Base-by-base conservation (phyloP, 2,329 filamentous ascomycete species). In the Cordyceps javanica region DNA sequence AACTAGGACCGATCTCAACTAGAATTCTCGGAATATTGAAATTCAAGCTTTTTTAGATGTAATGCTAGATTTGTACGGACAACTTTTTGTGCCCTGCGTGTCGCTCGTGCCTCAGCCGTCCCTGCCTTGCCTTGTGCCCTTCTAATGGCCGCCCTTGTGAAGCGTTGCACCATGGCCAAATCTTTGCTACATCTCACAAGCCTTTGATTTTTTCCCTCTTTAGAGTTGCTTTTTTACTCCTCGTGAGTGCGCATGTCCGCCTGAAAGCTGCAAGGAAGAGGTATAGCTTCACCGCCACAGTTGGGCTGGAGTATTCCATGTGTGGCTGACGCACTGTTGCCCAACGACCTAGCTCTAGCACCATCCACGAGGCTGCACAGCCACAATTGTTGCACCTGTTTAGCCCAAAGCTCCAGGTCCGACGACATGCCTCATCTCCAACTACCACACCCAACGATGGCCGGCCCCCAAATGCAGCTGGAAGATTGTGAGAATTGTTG, bases 381-480 rank as follows among this genome's bases (percentile, higher is more conserved):
- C 55, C 55, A 57, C 55, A 57, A 5, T 30, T 45, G 36, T 45
- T 23, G 46, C 19, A 45, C 28, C 28, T 5, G 55, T 45, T 45
- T 51, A 57, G 55, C 46, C 46, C 39, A 34, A 51, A 50, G 41
- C 38, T 51, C 38, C 21, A 16, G 28, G 55, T 45, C 30, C 55
- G 28, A 38, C 36, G 46, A 45, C 38, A 32, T 57, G 39, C 38
- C 26, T 36, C 38, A 36, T 44, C 45, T 50, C 21, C 38, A 42
- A 62, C 60, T 62, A 58, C 59, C 60, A 61, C 60, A 74, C 71
- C 75, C 71, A 81, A 85, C 70, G 69, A 93, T 93, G 89, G 79
- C 83, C 76, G 80, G 83, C 78, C 77, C 78, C 79, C 90, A 88
- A 73, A 91, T 94, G 89, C 86, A 85, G 75, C 80, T 96, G 78